A percentile compares a stretch with the other conserved stretches of the same genome.
Conservation (phyloP, 768 basidiomycete species). For the Artomyces pyxidatus region DNA sequence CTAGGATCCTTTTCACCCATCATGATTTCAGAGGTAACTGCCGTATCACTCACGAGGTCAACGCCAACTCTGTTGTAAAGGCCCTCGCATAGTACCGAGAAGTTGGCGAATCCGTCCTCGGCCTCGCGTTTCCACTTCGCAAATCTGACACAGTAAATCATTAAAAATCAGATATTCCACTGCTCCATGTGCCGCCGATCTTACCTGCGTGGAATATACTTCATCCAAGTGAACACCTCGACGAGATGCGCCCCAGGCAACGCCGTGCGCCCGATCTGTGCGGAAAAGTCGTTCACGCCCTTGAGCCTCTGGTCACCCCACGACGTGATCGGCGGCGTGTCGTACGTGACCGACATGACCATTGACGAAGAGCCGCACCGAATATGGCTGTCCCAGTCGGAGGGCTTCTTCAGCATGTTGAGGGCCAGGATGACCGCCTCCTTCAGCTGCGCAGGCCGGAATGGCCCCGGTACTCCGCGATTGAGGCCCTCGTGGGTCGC, state of each 20-base stretch:
- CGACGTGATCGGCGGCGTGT: constrained; percentile 1
- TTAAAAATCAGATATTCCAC: too few species aligned
- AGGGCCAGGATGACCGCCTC: constrained; percentile 1
- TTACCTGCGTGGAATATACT: constrained; percentile 5
- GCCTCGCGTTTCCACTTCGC: constrained; percentile 21
- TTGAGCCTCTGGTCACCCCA: constrained; percentile 1
- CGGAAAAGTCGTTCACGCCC: background rate
- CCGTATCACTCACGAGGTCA: background rate
- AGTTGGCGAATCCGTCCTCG: background rate
- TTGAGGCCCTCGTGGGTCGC: background rate
- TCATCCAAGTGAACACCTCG: constrained; percentile 17
- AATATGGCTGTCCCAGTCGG: background rate
- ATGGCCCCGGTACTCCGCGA: background rate
- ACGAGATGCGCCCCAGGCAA: constrained; percentile 16
- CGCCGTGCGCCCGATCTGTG: background rate
- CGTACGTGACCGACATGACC: constrained; percentile 3
- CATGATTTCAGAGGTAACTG: too few species aligned
- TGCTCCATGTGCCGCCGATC: too few species aligned
- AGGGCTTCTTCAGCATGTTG: background rate
- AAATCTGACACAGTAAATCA: background rate
- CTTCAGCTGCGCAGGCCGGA: background rate
- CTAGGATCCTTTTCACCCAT: background rate
- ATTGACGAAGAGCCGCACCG: background rate
- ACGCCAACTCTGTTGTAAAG: constrained; percentile 12
- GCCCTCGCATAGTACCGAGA: constrained; percentile 7